Evolutionary conservation across 768 basidiomycete species (phyloP), one percentile per base, ranked within the genome.

Genomic region (Leucosporidium scottii): DNA sequence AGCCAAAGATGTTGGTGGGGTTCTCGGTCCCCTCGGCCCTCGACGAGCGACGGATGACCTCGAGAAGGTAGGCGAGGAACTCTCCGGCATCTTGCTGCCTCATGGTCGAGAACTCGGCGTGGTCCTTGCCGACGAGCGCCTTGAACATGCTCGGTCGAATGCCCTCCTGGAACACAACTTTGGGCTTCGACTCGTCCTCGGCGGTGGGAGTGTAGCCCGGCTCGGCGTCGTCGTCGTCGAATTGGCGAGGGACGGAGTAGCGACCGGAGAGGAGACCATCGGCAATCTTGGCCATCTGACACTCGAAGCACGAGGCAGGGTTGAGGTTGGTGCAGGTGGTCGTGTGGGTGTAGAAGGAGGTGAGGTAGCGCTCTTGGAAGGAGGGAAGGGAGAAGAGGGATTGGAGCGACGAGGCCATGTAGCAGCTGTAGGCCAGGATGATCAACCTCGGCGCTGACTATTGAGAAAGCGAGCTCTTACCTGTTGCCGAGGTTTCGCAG

Each of bases 11-110:
- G 54, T 83, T 81, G 0, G 92, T 92, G 3, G 92, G 84, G 70
- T 94, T 89, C 9, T 59, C 47, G 13, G 47, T 57, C 4, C 73
- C 66, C 12, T 44, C 55, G 55, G 60, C 57, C 50, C 55, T 54
- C 31, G 71, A 31, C 62, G 76, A 59, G 70, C 79, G 15, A 67
- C 78, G 70, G 18, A 99, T 78, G 25, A 84, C 81, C 7, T 85
- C 86, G 61, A 98, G 74, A 2, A 98, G 80, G 78, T 94, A 85
- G 47, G 85, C 83, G 62, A 99, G 83, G 80, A 97, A 98, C 79
- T 98, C 94, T 75, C 94, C 92, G 8, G 93, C 86, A 75, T 99
- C 96, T 76, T 98, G 96, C 78, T 99, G 94, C 61, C 85, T 83
- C 93, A 97, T 98, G 57, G 93, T 98, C 44, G 89, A 82, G 74